These are phyloP conservation scores for Triticum timopheevii DNA, from an alignment of 176 grass and related monocot species.

Conservation along the genomic window DNA sequence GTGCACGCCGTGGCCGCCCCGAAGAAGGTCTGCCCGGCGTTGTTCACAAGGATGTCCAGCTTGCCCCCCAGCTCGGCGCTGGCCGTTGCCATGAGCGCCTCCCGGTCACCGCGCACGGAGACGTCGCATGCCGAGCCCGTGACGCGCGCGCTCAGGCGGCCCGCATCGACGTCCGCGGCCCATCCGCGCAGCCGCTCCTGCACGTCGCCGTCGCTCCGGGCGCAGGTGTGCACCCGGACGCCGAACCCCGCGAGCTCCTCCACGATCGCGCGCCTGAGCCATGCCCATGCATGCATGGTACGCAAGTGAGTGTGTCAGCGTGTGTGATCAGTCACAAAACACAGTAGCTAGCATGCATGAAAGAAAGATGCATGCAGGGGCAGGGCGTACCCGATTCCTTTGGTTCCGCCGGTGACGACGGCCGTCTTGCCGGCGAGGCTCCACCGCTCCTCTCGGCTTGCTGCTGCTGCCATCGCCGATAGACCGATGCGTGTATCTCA, in stretches of 20 bases:
- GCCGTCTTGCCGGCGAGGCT: constrained; percentile 12
- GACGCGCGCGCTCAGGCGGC: not conserved
- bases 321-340: not conserved
- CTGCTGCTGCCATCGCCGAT: not conserved
- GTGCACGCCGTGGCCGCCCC: no score
- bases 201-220: constrained; percentile 33
- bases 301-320: no score
- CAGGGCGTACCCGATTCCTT: not conserved
- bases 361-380: not conserved
- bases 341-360: not conserved
- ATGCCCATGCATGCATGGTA: not conserved
- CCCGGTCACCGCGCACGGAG: constrained; percentile 31
- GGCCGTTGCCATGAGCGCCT: constrained; percentile 38
- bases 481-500: no score
- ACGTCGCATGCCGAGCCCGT: constrained; percentile 53
- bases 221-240: constrained; percentile 46
- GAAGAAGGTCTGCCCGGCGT: not conserved
- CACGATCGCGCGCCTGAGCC: constrained; percentile 36
- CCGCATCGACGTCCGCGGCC: constrained; percentile 3
- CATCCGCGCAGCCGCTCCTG: constrained; percentile 34
- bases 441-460: constrained; percentile 19
- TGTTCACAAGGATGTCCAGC: constrained; percentile 56
- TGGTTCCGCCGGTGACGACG: constrained; percentile 17
- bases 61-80: constrained; percentile 16
- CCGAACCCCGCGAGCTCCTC: constrained; percentile 56